Evolutionary conservation across 352 stramenopile species (phyloP).

Genomic region (Phytophthora tubulina): DNA sequence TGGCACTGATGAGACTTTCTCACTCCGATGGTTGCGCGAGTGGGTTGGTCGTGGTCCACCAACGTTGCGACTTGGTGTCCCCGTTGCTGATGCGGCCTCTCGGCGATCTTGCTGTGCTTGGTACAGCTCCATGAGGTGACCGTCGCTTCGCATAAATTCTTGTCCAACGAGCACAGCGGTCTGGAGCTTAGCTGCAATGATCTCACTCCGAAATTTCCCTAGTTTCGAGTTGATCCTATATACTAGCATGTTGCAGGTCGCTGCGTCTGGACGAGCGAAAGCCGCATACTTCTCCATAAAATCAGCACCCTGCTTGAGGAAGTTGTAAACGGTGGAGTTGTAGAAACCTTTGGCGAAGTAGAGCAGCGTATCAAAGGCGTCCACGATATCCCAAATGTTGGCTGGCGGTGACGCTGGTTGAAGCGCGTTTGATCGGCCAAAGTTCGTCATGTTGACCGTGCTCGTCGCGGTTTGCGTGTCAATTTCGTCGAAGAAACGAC

Average conservation of each 20-base stretch:
- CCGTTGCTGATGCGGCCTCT: neutral
- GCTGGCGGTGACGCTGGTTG: neutral
- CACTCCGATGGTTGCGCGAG: neutral
- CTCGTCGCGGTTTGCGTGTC: neutral
- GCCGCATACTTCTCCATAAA: slow-evolving; percentile 11
- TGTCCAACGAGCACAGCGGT: neutral
- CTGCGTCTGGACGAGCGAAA: neutral
- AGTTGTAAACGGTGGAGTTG: slow-evolving; percentile 2
- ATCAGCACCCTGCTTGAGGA: neutral
- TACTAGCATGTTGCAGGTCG: slow-evolving; percentile 14
- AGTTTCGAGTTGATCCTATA: slow-evolving; percentile 23
- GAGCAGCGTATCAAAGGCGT: slow-evolving; percentile 1
- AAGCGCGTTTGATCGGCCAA: slow-evolving; percentile 11
- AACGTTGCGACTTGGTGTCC: neutral
- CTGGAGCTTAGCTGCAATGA: slow-evolving; percentile 3
- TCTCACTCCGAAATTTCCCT: slow-evolving; percentile 17
- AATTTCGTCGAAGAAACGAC: slow-evolving; percentile 3
- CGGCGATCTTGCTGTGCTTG: slow-evolving; percentile 4
- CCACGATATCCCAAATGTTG: slow-evolving; percentile 1
- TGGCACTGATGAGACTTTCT: neutral
- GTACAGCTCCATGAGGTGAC: slow-evolving; percentile 12
- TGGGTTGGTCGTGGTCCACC: neutral
- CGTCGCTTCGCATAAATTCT: slow-evolving; percentile 11
- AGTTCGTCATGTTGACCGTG: slow-evolving; percentile 10
- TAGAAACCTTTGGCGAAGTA: slow-evolving; percentile 10